Base-by-base conservation (phyloP, 768 basidiomycete genomes). In the Cyathus striatus region DNA sequence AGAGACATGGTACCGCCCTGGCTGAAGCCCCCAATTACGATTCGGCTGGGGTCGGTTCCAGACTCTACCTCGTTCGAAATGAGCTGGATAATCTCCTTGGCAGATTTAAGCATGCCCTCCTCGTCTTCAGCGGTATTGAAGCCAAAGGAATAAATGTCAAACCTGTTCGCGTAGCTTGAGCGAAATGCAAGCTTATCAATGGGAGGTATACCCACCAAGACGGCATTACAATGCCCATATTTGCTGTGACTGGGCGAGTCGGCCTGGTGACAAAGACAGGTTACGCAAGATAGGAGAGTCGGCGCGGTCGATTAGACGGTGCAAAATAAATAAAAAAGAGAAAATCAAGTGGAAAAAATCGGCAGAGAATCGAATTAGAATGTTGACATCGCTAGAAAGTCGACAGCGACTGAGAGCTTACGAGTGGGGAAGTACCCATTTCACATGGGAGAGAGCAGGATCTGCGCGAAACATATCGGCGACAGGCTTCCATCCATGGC, bases 341-440 rank as follows among this genome's bases (percentile, higher is more conserved):
- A n/a, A n/a, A n/a, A n/a, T n/a, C n/a, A n/a, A n/a, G n/a, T 13
- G 35, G 35, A n/a, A 14, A 20, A 20, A 3, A 37, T 14, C 3
- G 18, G 3, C 9, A 10, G 35, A 10, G 2, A 14, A 37, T 37
- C 4, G 35, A 14, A 20, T n/a, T 10, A 35, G 33, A 32, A 43
- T 38, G 30, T 12, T 32, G 27, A 23, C 33, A 34, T 36, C 12
- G 23, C 30, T 34, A 51, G 14, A 4, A 44, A 44, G 26, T 23
- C 22, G 30, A 44, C 24, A 23, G 42, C 16, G 20, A 41, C 39
- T 3, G 40, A 40, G 46, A 35, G 68, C 80, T 67, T 68, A 86
- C 73, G 87, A 83, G 61, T 90, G 81, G 16, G 91, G 91, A 20
- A 96, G 69, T 35, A 96, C 66, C 89, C 90, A 97, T 70, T 94